Conservation (phyloP, 202 grass and related monocot species). For the Schoenoplectus tabernaemontani region DNA sequence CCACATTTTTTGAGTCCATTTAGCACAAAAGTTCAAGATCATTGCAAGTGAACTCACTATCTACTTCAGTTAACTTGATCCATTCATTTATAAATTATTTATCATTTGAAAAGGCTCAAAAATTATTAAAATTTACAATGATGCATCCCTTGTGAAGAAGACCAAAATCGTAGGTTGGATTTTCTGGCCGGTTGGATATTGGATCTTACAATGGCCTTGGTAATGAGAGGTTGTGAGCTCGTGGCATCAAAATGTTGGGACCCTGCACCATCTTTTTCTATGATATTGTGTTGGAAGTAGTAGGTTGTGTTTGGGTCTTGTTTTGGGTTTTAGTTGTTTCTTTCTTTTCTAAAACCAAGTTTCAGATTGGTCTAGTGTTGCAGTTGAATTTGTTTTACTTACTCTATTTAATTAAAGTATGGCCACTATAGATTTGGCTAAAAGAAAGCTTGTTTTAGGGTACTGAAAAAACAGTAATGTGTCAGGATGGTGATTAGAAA, state of each 20-base stretch:
- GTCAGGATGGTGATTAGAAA: not conserved
- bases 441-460: not conserved
- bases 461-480: not conserved
- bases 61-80: not conserved
- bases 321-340: not conserved
- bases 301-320: not conserved
- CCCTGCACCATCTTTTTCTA: not conserved
- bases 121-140: not conserved
- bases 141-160: not conserved
- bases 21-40: not conserved
- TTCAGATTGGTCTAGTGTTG: not conserved
- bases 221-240: not conserved
- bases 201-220: not conserved
- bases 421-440: not conserved
- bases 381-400: not conserved
- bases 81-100: not conserved
- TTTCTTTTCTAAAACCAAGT: not conserved
- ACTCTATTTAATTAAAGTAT: not conserved
- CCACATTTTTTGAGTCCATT: not conserved
- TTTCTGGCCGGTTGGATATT: not conserved
- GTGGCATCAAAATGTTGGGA: not conserved
- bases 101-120: not conserved
- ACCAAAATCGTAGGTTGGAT: not conserved
- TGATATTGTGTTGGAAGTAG: not conserved
- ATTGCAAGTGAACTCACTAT: not conserved